Evolutionary conservation across 2,329 filamentous ascomycete genomes (phyloP).

Genomic region (Trichoderma harzianum): DNA sequence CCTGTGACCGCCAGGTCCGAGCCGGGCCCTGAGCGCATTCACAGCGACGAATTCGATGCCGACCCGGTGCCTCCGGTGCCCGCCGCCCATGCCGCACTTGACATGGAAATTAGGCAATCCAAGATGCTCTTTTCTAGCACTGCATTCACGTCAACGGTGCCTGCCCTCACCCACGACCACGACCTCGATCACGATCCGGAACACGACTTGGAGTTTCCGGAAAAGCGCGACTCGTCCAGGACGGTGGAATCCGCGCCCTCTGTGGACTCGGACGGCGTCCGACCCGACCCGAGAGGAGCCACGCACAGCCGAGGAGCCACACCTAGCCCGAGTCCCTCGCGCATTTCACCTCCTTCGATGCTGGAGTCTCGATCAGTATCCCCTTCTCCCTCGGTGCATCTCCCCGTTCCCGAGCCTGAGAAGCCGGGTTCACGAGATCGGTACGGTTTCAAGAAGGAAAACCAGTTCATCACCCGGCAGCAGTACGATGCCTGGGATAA

Average conservation of each 20-base stretch:
- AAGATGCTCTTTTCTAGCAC: constrained; percentile 40
- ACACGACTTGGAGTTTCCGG: constrained; percentile 27
- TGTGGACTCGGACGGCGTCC: constrained; percentile 25
- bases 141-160: constrained; percentile 39
- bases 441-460: constrained; percentile 89
- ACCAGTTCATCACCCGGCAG: constrained; percentile 69
- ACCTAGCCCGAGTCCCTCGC: constrained; percentile 8
- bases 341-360: constrained; percentile 11
- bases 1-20: constrained; percentile 19
- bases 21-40: constrained; percentile 6
- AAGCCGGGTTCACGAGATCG: constrained; percentile 63
- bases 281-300: not conserved
- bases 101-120: constrained; percentile 39
- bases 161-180: constrained; percentile 35
- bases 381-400: constrained; percentile 18
- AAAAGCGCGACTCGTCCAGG: constrained; percentile 52
- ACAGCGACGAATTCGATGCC: constrained; percentile 3
- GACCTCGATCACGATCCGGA: constrained; percentile 24
- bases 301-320: constrained; percentile 3
- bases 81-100: constrained; percentile 30
- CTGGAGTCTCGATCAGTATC: constrained; percentile 18
- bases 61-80: constrained; percentile 20
- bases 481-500: constrained; percentile 81
- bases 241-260: constrained; percentile 40
- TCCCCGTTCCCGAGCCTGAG: constrained; percentile 38